Evolutionary conservation across 441 rosid genomes (phyloP).

Genomic region (Raphanus hybrid): DNA sequence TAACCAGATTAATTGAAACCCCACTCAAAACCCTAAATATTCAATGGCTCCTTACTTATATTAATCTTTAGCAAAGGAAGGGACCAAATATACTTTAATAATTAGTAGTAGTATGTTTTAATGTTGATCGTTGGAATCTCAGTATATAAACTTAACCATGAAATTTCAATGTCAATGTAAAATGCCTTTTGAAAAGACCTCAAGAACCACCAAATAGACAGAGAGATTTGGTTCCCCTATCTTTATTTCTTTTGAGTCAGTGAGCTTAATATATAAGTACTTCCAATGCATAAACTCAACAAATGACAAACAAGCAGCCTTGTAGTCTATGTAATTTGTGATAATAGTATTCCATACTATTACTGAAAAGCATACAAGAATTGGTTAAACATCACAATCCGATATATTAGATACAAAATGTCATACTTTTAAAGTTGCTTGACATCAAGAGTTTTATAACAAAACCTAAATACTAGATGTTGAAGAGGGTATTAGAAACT

Average conservation of each 20-base stretch:
- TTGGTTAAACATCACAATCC: not conserved
- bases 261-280: not conserved
- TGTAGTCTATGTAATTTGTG: not conserved
- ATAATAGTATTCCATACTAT: not conserved
- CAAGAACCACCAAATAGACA: not conserved
- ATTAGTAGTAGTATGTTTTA: not conserved
- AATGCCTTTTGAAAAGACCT: conserved; percentile 31
- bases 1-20: conserved; percentile 14
- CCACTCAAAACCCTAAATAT: conserved; percentile 40
- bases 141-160: conserved; percentile 20
- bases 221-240: conserved; percentile 1
- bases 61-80: conserved; percentile 30
- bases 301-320: conserved; percentile 15
- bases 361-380: not conserved
- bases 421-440: not conserved
- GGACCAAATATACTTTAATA: conserved; percentile 27
- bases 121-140: conserved; percentile 22
- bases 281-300: not conserved
- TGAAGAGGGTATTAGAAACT: conserved; percentile 8
- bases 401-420: not conserved
- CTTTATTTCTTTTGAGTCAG: not conserved
- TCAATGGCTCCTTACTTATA: conserved; percentile 26
- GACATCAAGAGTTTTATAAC: conserved; percentile 6
- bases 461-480: conserved; percentile 3
- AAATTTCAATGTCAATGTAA: conserved; percentile 25